phyloP scores from a whole-genome alignment of 352 stramenopile genomes.

The Pythium coloratum region DNA sequence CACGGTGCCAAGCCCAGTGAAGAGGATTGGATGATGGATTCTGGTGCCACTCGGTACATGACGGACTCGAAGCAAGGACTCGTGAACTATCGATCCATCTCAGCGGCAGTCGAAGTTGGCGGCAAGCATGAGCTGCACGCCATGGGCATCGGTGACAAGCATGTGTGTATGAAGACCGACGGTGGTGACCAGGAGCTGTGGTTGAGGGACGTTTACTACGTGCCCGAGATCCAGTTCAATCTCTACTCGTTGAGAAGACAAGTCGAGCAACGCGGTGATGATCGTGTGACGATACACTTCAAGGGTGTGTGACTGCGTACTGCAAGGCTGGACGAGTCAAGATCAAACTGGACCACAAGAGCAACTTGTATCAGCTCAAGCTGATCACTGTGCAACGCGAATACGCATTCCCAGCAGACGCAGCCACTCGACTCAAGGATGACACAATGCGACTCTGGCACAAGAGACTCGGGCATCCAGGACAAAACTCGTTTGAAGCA shows the following conservation, averaged over 20 bases:
- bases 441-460: slow-evolving; percentile 11
- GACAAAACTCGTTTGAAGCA: not conserved
- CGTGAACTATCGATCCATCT: slow-evolving; percentile 3
- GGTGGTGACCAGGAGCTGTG: not conserved
- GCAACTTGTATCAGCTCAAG: no score
- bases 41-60: slow-evolving; percentile 9
- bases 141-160: slow-evolving; percentile 6
- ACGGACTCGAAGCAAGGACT: not conserved
- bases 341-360: no score
- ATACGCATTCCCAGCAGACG: no score
- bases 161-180: not conserved
- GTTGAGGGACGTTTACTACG: slow-evolving; percentile 7
- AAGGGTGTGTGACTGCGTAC: no score
- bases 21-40: slow-evolving; percentile 7
- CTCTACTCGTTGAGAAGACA: not conserved
- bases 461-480: slow-evolving; percentile 1
- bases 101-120: slow-evolving; percentile 5
- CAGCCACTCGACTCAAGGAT: no score
- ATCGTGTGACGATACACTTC: not conserved
- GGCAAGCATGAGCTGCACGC: slow-evolving; percentile 6
- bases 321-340: no score
- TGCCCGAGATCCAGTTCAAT: slow-evolving; percentile 9
- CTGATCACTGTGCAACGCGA: no score
- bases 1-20: not conserved
- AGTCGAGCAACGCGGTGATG: not conserved